phyloP scores from a whole-genome alignment of 1,284 basidiomycete genomes.

The Trametes versicolor region DNA sequence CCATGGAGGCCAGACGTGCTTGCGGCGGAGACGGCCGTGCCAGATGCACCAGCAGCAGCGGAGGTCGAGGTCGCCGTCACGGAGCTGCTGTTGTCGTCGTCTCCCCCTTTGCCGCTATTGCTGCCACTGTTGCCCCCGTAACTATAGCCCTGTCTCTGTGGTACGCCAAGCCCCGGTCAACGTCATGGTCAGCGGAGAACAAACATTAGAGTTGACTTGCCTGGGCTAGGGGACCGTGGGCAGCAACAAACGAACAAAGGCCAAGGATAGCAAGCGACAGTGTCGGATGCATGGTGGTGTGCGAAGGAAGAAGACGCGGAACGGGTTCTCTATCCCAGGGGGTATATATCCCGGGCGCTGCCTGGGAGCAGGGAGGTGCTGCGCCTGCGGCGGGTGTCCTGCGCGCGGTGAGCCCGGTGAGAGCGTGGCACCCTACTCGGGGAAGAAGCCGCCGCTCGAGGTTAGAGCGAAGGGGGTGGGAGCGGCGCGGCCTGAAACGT shows the following conservation, averaged over 20 bases:
- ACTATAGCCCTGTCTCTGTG: slow-evolving; percentile 12
- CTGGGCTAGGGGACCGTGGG: slow-evolving; percentile 21
- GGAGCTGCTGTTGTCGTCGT: slow-evolving; percentile 10
- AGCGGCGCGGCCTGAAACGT: slow-evolving; percentile 17
- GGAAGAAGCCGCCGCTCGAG: slow-evolving; percentile 15
- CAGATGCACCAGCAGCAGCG: background rate
- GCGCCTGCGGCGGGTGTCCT: slow-evolving; percentile 26
- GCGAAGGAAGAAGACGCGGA: slow-evolving; percentile 20
- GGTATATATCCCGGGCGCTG: slow-evolving; percentile 32
- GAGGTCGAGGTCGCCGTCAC: slow-evolving; percentile 13
- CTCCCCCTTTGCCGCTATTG: slow-evolving; percentile 5
- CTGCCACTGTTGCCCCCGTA: slow-evolving; percentile 10
- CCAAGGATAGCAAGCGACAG: slow-evolving; percentile 26
- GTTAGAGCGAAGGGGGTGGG: slow-evolving; percentile 20
- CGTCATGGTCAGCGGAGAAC: slow-evolving; percentile 6
- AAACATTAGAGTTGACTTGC: slow-evolving; percentile 25
- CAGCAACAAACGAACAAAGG: slow-evolving; percentile 27
- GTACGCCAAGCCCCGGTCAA: background rate
- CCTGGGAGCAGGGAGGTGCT: slow-evolving; percentile 32
- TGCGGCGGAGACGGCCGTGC: slow-evolving; percentile 13
- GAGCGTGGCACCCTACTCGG: slow-evolving; percentile 20
- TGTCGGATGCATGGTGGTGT: slow-evolving; percentile 30
- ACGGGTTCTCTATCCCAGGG: slow-evolving; percentile 26
- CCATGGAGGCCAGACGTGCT: slow-evolving; percentile 26
- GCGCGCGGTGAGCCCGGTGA: slow-evolving; percentile 29